Base-by-base conservation (phyloP, 768 basidiomycete genomes). In the Kwoniella shandongensis region DNA sequence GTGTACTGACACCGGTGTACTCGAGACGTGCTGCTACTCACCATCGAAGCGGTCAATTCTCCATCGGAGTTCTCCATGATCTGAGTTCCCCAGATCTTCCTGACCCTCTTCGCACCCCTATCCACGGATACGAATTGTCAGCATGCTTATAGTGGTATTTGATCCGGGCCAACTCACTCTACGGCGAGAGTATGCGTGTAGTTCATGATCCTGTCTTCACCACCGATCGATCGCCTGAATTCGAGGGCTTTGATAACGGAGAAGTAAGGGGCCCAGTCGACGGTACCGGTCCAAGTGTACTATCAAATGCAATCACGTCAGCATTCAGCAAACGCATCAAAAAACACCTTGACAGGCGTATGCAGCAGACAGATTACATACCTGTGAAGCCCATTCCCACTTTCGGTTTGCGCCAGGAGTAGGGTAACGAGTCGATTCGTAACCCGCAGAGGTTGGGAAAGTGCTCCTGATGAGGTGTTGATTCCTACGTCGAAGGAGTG, bases 181-280 rank as follows among this genome's bases (percentile, higher is more conserved):
- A 87, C 57, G 3, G 88, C 90, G 5, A 90, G 80, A 8, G 79
- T 66, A 72, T 85, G 86, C 63, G 84, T 88, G 72, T 91, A 90
- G 7, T 77, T 76, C 62, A 82, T 83, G 57, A 92, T 91, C 42
- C 79, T 80, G 23, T 81, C 73, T 72, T 92, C 89, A 5, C 90
- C 89, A 1, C 90, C 89, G 1, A 90, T 74, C 78, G 82, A 82
- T 56, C 81, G 68, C 26, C 90, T 83, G 77, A 91, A 91, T 27
- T 85, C 81, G 4, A 90, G 72, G 0, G 89, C 89, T 85, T 61
- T 55, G 3, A 50, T 39, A 26, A 64, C 65, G 1, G 70, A 68
- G 25, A 77, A 56, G 46, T 63, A 58, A 0, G 71, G 71, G 0
- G 51, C 22, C 67, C 67, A 76, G 48, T 77, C 75, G 44, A 54